Conservation (phyloP, 1,139 yeast species). For the Debaryomyces fabryi region DNA sequence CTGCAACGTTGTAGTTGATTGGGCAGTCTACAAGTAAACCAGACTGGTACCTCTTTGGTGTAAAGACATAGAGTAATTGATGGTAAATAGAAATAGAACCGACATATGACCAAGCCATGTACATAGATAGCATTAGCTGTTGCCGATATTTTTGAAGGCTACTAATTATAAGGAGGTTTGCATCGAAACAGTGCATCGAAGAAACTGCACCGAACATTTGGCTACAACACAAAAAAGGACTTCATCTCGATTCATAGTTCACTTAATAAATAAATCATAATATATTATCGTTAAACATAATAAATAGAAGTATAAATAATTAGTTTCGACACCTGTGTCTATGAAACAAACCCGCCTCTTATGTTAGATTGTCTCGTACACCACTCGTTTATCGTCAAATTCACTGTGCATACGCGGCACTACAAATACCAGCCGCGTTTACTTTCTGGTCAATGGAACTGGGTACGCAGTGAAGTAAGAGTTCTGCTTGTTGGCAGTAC, state of each 20-base stretch:
- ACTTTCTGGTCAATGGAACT: slow-evolving; percentile 23
- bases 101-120: no score
- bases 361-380: not conserved
- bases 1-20: not conserved
- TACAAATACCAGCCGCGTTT: not conserved
- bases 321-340: not conserved
- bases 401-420: not conserved
- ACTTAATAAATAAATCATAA: not conserved
- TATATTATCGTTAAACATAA: not conserved
- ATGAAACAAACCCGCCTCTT: not conserved
- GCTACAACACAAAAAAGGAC: not conserved
- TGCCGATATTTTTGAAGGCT: no score
- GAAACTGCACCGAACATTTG: not conserved
- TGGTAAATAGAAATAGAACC: no score
- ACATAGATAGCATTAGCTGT: no score
- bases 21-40: not conserved
- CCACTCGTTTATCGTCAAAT: not conserved
- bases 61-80: no score
- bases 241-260: not conserved
- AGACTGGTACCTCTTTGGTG: no score
- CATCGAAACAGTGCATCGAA: not conserved
- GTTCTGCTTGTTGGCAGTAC: slow-evolving; percentile 33
- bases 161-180: no score
- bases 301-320: not conserved
- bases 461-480: slow-evolving; percentile 30